Evolutionary conservation across 257 asterid genomes (phyloP), one percentile per base, ranked within the genome.

Genomic region (Paulownia fortunei): DNA sequence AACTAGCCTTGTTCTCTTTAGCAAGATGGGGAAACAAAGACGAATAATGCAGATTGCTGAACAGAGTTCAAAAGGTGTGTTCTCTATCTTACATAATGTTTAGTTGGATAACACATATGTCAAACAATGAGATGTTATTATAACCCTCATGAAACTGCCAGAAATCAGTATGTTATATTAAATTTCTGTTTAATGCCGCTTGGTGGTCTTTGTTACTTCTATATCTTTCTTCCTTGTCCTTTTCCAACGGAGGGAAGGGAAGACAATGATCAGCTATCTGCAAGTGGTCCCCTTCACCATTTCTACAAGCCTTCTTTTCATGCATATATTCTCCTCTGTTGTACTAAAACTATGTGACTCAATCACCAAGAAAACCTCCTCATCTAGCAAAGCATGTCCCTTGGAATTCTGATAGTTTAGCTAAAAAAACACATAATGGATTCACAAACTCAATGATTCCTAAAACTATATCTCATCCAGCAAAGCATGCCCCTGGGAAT

Each of bases 221-320:
- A 8, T 16, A 27, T 26, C 27, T 44, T 46, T 42, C 27, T 5
- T 42, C 46, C 67, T 47, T 56, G 13, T 41, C 37, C 19, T 72
- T 61, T 65, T 54, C 78, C 37, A 76, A 61, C 71, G 42, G 36
- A 72, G 64, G 49, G 32, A 79, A 34, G 72, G 36, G 66, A 55
- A 69, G 30, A 54, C 5, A 42, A 52, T 26, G 8, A 36, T 52
- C 76, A 76, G 73, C 30, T 59, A 41, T 65, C 54, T 39, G 63
- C 47, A 71, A 55, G 44, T 13, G 47, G 21, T 46, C 65, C 18
- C 7, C 24, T 51, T 59, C 51, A 61, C 7, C 27, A 32, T 39
- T 6, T 63, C 52, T 23, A 37, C 9, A 26, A 68, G 55, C 32
- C 76, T 36, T n/a, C 11, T 55, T 66, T 60, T 15, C 56, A 16